Base-by-base conservation (phyloP, 768 basidiomycete species). In the Lactarius quietus region DNA sequence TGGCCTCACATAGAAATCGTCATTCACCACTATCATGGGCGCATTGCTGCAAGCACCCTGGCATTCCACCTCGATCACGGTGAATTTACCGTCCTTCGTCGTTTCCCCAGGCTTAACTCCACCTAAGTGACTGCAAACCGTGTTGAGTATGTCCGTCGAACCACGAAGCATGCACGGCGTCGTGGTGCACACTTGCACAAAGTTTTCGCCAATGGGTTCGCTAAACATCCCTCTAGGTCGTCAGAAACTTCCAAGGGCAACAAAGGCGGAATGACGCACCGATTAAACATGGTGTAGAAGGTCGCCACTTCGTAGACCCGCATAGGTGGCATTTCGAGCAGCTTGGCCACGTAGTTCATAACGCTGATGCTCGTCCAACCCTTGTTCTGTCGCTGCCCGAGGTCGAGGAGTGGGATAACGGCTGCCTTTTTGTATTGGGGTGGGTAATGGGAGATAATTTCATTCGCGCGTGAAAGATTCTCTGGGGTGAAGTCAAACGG, bases 221-320 rank as follows among this genome's bases (percentile, higher is more conserved):
- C 94, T 95, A 66, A 10, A 12, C 56, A 57, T 12, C 57, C 39
- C 52, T 10, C 9, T 26, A 31, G 29, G 20, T 45, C 10, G 29
- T 54, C 33, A 53, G 69, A 17, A n/a, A 9, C 14, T 26, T 14
- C 23, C 26, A 26, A 28, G 8, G 39, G 6, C 18, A 33, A 20
- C 33, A 51, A 54, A 18, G 10, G 26, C 17, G 23, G 38, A 31
- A n/a, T 6, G 35, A 68, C 84, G 72, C 64, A 93, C 93, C 95
- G 86, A 81, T 98, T 99, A 84, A 98, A 98, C 96, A 99, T 98
- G 71, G 97, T 99, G 78, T 99, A 99, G 80, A 99, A 99, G 17
- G 94, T 95, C 20, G 96, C 96, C 58, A 99, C 97, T 78, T 99
- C 97, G 75, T 99, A 99, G 2, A 98, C 97, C 12, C 97, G 90